phyloP scores from a whole-genome alignment of 805 yeast genomes.

The Millerozyma acaciae region DNA sequence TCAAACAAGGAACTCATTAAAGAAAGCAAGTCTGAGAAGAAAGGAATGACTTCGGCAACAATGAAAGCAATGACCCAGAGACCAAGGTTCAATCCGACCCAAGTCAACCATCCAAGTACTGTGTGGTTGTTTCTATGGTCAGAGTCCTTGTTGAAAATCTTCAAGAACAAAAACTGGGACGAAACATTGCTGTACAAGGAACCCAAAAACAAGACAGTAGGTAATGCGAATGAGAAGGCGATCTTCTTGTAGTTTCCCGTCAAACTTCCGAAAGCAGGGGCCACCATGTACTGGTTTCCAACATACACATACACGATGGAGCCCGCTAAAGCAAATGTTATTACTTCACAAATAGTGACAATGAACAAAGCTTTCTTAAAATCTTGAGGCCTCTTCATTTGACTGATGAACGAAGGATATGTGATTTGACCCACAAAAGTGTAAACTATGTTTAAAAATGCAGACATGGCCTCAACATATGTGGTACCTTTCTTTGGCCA shows the following conservation, averaged over 20 bases:
- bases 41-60: slow-evolving; percentile 65
- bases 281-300: slow-evolving; percentile 50
- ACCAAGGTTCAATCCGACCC: slow-evolving; percentile 41
- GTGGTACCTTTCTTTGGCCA: slow-evolving; percentile 54
- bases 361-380: slow-evolving; percentile 53
- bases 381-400: slow-evolving; percentile 55
- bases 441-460: slow-evolving; percentile 55
- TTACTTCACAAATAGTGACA: slow-evolving; percentile 48
- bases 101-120: slow-evolving; percentile 47
- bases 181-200: slow-evolving; percentile 53
- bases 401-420: slow-evolving; percentile 58
- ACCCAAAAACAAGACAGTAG: slow-evolving; percentile 55
- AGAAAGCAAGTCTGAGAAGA: slow-evolving; percentile 53
- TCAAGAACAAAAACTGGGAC: slow-evolving; percentile 48
- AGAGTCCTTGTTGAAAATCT: slow-evolving; percentile 40
- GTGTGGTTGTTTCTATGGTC: slow-evolving; percentile 47
- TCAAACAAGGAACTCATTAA: slow-evolving; percentile 60
- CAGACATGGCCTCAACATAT: slow-evolving; percentile 51
- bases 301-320: slow-evolving; percentile 55
- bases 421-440: slow-evolving; percentile 65
- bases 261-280: slow-evolving; percentile 59
- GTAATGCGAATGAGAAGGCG: slow-evolving; percentile 59
- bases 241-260: slow-evolving; percentile 44
- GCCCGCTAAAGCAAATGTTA: slow-evolving; percentile 53
- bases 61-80: slow-evolving; percentile 54